phyloP scores from a whole-genome alignment of 2,329 filamentous ascomycete genomes.

The Fusarium mundagurra region DNA sequence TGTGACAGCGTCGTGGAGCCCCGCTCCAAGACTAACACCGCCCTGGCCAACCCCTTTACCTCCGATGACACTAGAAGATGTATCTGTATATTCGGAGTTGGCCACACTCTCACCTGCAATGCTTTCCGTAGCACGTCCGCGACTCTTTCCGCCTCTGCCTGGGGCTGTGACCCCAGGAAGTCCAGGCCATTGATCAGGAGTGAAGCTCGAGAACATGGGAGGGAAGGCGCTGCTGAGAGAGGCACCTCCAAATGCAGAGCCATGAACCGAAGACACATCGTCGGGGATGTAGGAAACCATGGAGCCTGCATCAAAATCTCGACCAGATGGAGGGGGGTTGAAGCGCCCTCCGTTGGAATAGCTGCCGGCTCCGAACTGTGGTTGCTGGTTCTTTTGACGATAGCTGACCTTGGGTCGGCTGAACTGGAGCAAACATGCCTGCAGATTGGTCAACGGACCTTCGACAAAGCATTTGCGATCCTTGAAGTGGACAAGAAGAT shows the following conservation, averaged over 20 bases:
- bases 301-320: constrained; percentile 81
- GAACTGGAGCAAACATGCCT: constrained; percentile 94
- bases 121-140: constrained; percentile 76
- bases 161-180: constrained; percentile 71
- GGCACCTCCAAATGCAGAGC: constrained; percentile 86
- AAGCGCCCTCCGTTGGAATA: constrained; percentile 55
- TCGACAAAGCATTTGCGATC: constrained; percentile 96
- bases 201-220: constrained; percentile 94
- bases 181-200: constrained; percentile 86
- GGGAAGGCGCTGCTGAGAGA: constrained; percentile 81
- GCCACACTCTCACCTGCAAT: constrained; percentile 92
- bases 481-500: constrained; percentile 94
- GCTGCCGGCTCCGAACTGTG: constrained; percentile 61
- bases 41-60: constrained; percentile 82
- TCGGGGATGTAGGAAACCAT: constrained; percentile 96
- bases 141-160: constrained; percentile 73
- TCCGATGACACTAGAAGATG: constrained; percentile 79
- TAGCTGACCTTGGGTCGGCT: constrained; percentile 92
- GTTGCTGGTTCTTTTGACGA: constrained; percentile 85
- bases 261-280: constrained; percentile 95
- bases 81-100: constrained; percentile 88
- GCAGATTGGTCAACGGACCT: constrained; percentile 93
- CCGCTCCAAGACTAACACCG: constrained; percentile 84
- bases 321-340: constrained; percentile 54
- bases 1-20: constrained; percentile 79